Conservation (phyloP, 2,329 filamentous ascomycete genomes). For the Claviceps spartinae region DNA sequence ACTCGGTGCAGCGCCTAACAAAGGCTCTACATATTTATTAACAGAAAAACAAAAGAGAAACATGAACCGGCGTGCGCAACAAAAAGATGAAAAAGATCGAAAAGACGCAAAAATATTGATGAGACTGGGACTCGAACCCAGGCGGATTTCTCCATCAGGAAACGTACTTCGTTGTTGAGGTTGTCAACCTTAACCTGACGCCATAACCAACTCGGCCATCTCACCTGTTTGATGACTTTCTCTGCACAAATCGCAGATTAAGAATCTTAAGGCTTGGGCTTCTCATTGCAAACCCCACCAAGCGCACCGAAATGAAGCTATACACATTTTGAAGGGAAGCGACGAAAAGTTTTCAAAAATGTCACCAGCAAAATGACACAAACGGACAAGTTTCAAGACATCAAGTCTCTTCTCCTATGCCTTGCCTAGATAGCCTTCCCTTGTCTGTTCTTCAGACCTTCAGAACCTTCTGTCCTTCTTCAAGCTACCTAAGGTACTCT, state of each 20-base stretch:
- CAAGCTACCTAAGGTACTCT: no score
- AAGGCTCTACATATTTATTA: no score
- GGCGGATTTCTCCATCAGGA: not conserved
- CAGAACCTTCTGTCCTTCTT: no score
- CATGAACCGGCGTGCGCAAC: no score
- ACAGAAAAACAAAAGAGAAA: no score
- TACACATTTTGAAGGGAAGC: not conserved
- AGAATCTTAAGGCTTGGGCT: fast-evolving
- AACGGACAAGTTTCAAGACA: no score
- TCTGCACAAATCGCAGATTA: fast-evolving
- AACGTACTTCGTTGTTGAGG: slow-evolving; percentile 10
- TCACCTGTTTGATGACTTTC: not conserved
- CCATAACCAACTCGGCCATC: slow-evolving; percentile 16
- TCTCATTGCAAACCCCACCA: not conserved
- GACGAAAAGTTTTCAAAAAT: not conserved
- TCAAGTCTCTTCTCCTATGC: no score
- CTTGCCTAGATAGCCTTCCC: no score
- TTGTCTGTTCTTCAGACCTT: no score
- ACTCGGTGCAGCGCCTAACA: no score
- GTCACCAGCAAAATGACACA: no score
- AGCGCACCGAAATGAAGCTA: not conserved
- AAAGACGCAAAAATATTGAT: not conserved
- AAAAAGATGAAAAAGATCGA: not conserved
- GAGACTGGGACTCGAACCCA: not conserved
- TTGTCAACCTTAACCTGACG: slow-evolving; percentile 20